Conservation (phyloP, 768 basidiomycete species). For the Naganishia vishniacii region DNA sequence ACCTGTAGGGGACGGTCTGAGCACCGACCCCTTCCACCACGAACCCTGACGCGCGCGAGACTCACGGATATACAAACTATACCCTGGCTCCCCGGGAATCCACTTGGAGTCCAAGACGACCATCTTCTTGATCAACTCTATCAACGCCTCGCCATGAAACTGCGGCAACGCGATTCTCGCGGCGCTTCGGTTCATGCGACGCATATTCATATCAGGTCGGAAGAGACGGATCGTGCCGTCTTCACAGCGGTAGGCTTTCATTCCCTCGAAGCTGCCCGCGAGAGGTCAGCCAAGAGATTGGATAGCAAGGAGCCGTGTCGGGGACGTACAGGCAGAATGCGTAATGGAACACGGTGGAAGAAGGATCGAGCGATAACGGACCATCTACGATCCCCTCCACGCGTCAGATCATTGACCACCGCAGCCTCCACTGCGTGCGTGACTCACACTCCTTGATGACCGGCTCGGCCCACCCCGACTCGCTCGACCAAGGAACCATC, state of each 20-base stretch:
- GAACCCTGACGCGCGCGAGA: conserved; percentile 49
- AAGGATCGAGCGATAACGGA: conserved; percentile 68
- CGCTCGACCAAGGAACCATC: conserved; percentile 64
- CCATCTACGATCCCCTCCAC: no score
- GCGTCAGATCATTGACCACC: not conserved
- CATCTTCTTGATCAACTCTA: conserved; percentile 78
- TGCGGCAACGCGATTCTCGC: conserved; percentile 71
- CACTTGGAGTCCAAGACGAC: conserved; percentile 76
- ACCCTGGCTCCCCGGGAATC: conserved; percentile 81
- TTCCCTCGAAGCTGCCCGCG: conserved; percentile 66
- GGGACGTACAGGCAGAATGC: conserved; percentile 64
- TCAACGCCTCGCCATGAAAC: conserved; percentile 69
- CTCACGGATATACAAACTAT: conserved; percentile 86
- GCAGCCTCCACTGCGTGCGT: not conserved
- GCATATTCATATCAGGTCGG: conserved; percentile 96
- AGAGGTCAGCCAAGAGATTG: not conserved
- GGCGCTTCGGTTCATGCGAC: conserved; percentile 83
- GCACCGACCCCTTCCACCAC: no score
- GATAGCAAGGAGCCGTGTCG: not conserved
- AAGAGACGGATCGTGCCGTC: conserved; percentile 74
- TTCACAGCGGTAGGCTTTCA: conserved; percentile 82
- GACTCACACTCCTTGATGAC: conserved; percentile 74
- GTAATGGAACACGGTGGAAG: conserved; percentile 82
- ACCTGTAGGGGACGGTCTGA: conserved; percentile 30
- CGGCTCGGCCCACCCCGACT: conserved; percentile 74